Evolutionary conservation across 208 protist species (phyloP).

Genomic region (Wallacemonas sp.): DNA sequence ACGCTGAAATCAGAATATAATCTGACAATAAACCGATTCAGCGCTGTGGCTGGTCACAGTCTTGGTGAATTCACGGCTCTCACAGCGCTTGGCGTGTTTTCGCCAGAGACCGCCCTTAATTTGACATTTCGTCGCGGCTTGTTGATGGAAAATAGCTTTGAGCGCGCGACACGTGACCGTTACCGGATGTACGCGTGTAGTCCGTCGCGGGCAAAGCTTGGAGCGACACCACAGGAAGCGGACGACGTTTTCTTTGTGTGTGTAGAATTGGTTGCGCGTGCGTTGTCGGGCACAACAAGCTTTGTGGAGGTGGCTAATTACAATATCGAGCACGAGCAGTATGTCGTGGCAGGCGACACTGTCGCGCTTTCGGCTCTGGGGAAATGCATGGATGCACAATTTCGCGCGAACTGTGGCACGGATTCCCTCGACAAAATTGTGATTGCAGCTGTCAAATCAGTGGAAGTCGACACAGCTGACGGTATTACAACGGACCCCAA

Average conservation of each 20-base stretch:
- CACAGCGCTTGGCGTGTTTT: conserved; percentile 66
- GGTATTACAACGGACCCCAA: conserved; percentile 68
- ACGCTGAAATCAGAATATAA: conserved; percentile 16
- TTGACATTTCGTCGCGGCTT: conserved; percentile 77
- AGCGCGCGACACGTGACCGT: conserved; percentile 27
- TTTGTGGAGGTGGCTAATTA: conserved; percentile 85
- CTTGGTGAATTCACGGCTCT: conserved; percentile 88
- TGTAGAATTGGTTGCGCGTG: conserved; percentile 72
- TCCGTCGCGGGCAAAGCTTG: conserved; percentile 61
- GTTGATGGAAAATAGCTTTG: conserved; percentile 77
- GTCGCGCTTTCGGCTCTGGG: conserved; percentile 74
- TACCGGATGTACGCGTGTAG: conserved; percentile 85
- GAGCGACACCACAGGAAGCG: conserved; percentile 36
- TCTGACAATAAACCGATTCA: conserved; percentile 20
- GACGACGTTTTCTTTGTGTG: conserved; percentile 76
- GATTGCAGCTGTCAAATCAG: conserved; percentile 42
- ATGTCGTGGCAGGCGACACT: conserved; percentile 79
- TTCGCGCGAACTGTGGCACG: conserved; percentile 54
- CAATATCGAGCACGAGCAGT: conserved; percentile 80
- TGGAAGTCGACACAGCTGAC: conserved; percentile 58
- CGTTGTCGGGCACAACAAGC: conserved; percentile 67
- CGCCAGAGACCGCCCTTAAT: conserved; percentile 65
- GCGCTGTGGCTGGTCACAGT: conserved; percentile 74
- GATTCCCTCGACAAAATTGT: conserved; percentile 43
- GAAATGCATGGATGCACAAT: conserved; percentile 89